These are phyloP conservation scores for Monilinia aucupariae DNA, from an alignment of 2,329 filamentous ascomycete genomes.

Conservation along the genomic window DNA sequence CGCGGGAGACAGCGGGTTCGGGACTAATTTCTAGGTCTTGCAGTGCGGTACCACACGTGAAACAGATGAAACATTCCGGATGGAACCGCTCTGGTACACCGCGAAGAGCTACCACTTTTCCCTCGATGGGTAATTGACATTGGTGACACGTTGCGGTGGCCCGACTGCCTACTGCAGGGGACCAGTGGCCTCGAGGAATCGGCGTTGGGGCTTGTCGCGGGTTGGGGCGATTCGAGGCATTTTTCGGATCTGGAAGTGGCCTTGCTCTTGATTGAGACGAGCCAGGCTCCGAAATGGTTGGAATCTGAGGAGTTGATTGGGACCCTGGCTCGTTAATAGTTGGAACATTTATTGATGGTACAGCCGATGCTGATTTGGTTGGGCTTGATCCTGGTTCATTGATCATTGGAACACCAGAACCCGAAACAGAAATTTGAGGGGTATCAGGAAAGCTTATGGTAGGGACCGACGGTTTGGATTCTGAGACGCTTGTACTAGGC, in stretches of 20 bases:
- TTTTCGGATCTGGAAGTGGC: conserved; percentile 39
- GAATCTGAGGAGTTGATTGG: conserved; percentile 22
- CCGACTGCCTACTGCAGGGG: conserved; percentile 48
- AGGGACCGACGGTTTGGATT: conserved; percentile 29
- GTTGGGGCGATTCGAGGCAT: conserved; percentile 24
- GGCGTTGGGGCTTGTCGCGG: conserved; percentile 36
- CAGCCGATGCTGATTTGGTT: conserved; percentile 24
- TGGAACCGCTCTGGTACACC: conserved; percentile 75
- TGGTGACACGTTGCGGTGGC: conserved; percentile 73
- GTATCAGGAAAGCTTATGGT: conserved; percentile 34
- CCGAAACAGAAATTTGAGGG: conserved; percentile 29
- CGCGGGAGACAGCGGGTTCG: conserved; percentile 69
- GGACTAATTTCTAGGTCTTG: conserved; percentile 96
- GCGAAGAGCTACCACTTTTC: conserved; percentile 79
- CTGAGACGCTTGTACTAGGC: conserved; percentile 25
- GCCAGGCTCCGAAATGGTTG: conserved; percentile 35
- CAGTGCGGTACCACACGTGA: conserved; percentile 77
- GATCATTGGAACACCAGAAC: conserved; percentile 28
- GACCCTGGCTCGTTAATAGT: conserved; percentile 24
- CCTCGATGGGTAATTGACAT: conserved; percentile 79
- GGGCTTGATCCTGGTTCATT: conserved; percentile 34
- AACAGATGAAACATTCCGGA: conserved; percentile 86
- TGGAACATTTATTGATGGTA: conserved; percentile 31
- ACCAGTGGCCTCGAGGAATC: conserved; percentile 46
- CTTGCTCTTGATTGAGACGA: conserved; percentile 27